Base-by-base conservation (phyloP, 192 early-diverging fungal species). In the Linderina pennispora region DNA sequence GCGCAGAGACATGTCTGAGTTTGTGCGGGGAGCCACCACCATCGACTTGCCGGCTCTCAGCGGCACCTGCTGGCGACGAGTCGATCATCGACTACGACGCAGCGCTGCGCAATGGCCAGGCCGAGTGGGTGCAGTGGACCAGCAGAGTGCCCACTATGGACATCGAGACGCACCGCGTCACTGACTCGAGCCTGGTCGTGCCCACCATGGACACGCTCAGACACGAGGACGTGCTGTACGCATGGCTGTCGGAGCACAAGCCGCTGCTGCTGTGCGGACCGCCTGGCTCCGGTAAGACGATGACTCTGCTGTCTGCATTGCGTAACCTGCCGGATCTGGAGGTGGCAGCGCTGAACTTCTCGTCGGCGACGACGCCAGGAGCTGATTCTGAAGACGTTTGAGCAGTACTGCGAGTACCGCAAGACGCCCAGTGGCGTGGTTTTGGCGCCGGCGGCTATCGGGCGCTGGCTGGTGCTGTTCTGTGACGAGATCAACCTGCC, bases 401-500 rank as follows among this genome's bases (percentile, higher is more conserved):
- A 99, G 58, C 93, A 97, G 65, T 83, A 98, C 74, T 98, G 95
- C 68, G 94, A 99, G 68, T 96, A 95, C 65, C 81, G 91, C 23
- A 93, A 92, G 71, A 96, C 93, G 25, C 87, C 96, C 15, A 83
- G 80, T 40, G 96, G 96, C 37, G 77, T 90, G 16, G 78, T 96
- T 3, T 55, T 98, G 49, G 79, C 89, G 1, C 97, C 97, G 18
- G 63, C 78, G 2, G 59, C 82, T 23, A 75, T 89, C 16, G 92
- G 90, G 31, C 80, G 90, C 20, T 98, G 95, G 95, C 79, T 99
- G 18, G 94, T 99, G 8, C 76, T 99, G 37, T 99, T 99, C 67
- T 99, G 97, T 65, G 97, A 99, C 62, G 97, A 99, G 80, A 93
- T 99, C 66, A 99, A 99, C 55, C 70, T 99, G 59, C 97, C 97